Conservation (phyloP, 805 yeast genomes). For the Suhomyces kilbournensis region DNA sequence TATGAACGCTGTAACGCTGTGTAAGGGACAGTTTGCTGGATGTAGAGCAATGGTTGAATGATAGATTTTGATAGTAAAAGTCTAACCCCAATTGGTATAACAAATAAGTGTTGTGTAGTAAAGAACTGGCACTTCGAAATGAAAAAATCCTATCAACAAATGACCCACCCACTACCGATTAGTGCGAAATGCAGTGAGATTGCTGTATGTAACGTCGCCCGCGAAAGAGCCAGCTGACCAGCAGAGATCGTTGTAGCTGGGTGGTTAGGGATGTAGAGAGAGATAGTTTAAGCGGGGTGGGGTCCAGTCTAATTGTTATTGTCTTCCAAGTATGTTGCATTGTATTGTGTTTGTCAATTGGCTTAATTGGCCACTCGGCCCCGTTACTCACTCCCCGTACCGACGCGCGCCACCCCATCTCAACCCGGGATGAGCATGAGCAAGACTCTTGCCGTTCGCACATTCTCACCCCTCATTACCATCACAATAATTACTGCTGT, state of each 20-base stretch:
- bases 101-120: neutral
- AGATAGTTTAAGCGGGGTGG: neutral
- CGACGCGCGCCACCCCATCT: neutral
- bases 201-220: neutral
- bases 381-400: neutral
- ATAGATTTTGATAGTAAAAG: neutral
- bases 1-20: neutral
- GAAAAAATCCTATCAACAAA: neutral
- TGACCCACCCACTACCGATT: neutral
- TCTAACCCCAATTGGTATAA: neutral
- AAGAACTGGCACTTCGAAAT: neutral
- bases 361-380: neutral
- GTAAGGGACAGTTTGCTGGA: neutral
- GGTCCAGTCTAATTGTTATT: neutral
- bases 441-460: too few species aligned
- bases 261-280: neutral
- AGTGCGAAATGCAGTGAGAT: neutral
- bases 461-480: too few species aligned
- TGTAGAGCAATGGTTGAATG: neutral
- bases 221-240: neutral
- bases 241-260: neutral
- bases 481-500: too few species aligned
- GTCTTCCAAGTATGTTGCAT: neutral
- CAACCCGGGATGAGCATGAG: too few species aligned
- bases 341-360: neutral